A percentile compares a stretch with the other conserved stretches of the same genome.
phyloP scores from a whole-genome alignment of 495 filamentous ascomycete genomes.

The Cercophora newfieldiana region DNA sequence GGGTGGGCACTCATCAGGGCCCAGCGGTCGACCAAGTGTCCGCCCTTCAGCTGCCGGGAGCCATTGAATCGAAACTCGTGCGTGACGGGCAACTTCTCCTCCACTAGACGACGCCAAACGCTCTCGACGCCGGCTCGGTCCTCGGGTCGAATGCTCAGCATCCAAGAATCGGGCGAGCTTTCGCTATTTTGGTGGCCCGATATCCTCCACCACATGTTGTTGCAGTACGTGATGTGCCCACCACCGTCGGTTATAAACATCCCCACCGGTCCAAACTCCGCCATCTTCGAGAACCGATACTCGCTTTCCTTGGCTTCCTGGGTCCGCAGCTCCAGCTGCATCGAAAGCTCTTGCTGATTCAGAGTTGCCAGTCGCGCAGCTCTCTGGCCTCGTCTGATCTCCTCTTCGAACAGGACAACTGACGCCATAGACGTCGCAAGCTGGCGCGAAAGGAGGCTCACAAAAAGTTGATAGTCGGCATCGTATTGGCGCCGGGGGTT shows the following conservation, averaged over 20 bases:
- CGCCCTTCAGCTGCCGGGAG: slow-evolving; percentile 57
- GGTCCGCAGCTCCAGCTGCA: slow-evolving; percentile 64
- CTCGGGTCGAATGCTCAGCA: slow-evolving; percentile 63
- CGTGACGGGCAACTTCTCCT: slow-evolving; percentile 56
- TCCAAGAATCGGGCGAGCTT: slow-evolving; percentile 58
- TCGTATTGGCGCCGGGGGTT: slow-evolving; percentile 71
- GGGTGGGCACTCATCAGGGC: slow-evolving; percentile 70
- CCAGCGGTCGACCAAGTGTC: slow-evolving; percentile 65
- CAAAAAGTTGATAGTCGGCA: slow-evolving; percentile 67
- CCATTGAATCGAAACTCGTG: slow-evolving; percentile 70
- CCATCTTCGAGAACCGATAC: slow-evolving; percentile 72
- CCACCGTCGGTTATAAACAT: slow-evolving; percentile 67
- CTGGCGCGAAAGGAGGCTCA: slow-evolving; percentile 68
- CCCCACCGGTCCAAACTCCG: slow-evolving; percentile 70
- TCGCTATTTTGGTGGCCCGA: slow-evolving; percentile 54
- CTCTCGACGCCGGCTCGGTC: slow-evolving; percentile 54
- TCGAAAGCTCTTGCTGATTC: slow-evolving; percentile 65
- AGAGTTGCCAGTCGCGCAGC: slow-evolving; percentile 65
- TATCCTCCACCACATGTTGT: slow-evolving; percentile 72
- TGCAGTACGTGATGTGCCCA: slow-evolving; percentile 67
- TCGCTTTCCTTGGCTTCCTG: slow-evolving; percentile 69
- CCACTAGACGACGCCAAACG: slow-evolving; percentile 60
- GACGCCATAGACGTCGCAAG: slow-evolving; percentile 70
- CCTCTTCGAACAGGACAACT: slow-evolving; percentile 71
- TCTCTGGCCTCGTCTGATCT: slow-evolving; percentile 65